Conservation (phyloP, 2,329 filamentous ascomycete species). For the Cordyceps militaris region DNA sequence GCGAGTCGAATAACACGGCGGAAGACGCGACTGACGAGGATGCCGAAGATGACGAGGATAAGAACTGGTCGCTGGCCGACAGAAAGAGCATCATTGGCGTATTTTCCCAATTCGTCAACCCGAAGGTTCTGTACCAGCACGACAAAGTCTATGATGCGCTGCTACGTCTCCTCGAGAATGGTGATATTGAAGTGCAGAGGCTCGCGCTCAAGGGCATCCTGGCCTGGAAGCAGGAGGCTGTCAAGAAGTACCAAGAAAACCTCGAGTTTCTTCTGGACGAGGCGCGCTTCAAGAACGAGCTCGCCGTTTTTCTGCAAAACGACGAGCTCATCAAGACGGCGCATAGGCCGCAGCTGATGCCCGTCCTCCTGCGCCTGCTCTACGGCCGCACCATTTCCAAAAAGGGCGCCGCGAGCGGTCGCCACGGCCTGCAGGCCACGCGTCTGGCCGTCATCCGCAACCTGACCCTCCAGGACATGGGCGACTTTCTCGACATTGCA, state of each 20-base stretch:
- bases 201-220: slow-evolving; percentile 76
- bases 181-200: slow-evolving; percentile 84
- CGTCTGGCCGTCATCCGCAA: slow-evolving; percentile 75
- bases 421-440: slow-evolving; percentile 73
- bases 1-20: slow-evolving; percentile 39
- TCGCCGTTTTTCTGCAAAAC: slow-evolving; percentile 79
- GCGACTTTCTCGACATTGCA: slow-evolving; percentile 75
- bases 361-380: slow-evolving; percentile 75
- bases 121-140: slow-evolving; percentile 72
- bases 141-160: slow-evolving; percentile 70
- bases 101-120: slow-evolving; percentile 81
- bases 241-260: slow-evolving; percentile 77
- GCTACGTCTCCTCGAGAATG: slow-evolving; percentile 71
- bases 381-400: slow-evolving; percentile 86
- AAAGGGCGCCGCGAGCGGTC: slow-evolving; percentile 67
- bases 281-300: slow-evolving; percentile 82
- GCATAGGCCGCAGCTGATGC: slow-evolving; percentile 70
- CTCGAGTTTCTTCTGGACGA: slow-evolving; percentile 84
- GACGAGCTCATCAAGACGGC: slow-evolving; percentile 65
- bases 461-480: slow-evolving; percentile 66
- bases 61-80: slow-evolving; percentile 67
- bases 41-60: slow-evolving; percentile 33
- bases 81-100: slow-evolving; percentile 76
- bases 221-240: slow-evolving; percentile 75
- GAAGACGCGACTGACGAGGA: slow-evolving; percentile 39